Conservation (phyloP, 305 asterid species). For the Solanum hybrid region DNA sequence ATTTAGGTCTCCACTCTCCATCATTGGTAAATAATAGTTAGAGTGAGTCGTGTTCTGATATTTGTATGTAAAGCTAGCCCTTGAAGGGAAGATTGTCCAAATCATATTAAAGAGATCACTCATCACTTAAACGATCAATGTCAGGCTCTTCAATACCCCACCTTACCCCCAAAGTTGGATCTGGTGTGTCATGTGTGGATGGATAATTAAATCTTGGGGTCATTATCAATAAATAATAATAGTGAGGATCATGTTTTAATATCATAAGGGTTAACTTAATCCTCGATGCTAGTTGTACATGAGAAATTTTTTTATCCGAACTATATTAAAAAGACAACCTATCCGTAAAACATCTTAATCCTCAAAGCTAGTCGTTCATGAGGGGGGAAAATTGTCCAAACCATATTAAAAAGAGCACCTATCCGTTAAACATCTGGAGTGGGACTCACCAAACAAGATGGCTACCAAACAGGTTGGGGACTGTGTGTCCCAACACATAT, state of each 20-base stretch:
- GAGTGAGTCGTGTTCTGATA: background rate
- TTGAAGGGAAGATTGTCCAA: background rate
- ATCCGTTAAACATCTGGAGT: background rate
- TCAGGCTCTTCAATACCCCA: background rate
- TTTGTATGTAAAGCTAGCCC: background rate
- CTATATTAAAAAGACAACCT: too few relatives aligned
- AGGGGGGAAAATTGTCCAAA: too few relatives aligned
- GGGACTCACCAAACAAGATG: background rate
- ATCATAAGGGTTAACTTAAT: background rate
- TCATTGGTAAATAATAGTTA: background rate
- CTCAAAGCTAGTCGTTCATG: background rate
- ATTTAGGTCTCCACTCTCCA: background rate
- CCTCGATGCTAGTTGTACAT: background rate
- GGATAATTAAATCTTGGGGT: background rate
- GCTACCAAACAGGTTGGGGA: background rate
- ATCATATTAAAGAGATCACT: background rate
- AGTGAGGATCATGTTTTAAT: background rate
- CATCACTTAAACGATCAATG: background rate
- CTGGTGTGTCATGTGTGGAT: background rate
- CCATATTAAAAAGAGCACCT: too few relatives aligned
- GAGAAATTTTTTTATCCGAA: too few relatives aligned
- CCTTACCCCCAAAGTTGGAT: background rate
- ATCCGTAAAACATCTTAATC: background rate
- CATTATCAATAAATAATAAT: background rate
- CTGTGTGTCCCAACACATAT: background rate